Percentiles rank a stretch among this genome's conserved stretches.
Conservation (phyloP, 1,284 basidiomycete species). For the Retiboletus flavoniger region DNA sequence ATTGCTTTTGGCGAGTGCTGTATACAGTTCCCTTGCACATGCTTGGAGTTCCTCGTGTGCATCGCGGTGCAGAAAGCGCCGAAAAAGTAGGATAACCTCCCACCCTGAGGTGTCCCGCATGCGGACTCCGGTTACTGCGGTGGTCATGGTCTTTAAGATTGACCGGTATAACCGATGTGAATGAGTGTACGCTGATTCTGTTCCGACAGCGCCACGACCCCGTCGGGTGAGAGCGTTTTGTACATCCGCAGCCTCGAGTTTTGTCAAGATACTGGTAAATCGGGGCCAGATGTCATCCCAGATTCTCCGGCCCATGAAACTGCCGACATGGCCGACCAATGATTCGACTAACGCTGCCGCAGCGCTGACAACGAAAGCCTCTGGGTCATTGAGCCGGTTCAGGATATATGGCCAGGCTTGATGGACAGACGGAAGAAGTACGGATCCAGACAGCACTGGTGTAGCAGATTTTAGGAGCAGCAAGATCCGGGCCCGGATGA, state of each 20-base stretch:
- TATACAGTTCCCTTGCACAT: conserved; percentile 65
- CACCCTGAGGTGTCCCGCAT: conserved; percentile 70
- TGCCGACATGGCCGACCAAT: conserved; percentile 67
- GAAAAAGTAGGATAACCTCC: conserved; percentile 73
- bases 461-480: conserved; percentile 70
- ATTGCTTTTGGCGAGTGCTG: conserved; percentile 58
- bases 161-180: conserved; percentile 76
- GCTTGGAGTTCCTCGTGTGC: conserved; percentile 73
- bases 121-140: conserved; percentile 62
- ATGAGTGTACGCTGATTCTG: conserved; percentile 71
- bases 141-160: conserved; percentile 69
- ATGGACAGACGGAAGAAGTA: conserved; percentile 81
- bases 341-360: conserved; percentile 70
- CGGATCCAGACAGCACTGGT: conserved; percentile 71
- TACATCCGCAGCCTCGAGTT: conserved; percentile 59
- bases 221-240: conserved; percentile 63
- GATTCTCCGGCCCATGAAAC: conserved; percentile 79
- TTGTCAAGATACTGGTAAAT: conserved; percentile 59
- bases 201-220: conserved; percentile 50
- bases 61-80: conserved; percentile 68
- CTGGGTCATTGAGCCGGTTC: conserved; percentile 71
- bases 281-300: conserved; percentile 91
- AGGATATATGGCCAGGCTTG: conserved; percentile 87
- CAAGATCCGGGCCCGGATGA: conserved; percentile 81
- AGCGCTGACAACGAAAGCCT: conserved; percentile 76